Base-by-base conservation (phyloP, 352 stramenopile species). In the Thalassiosira livingstoniorum region DNA sequence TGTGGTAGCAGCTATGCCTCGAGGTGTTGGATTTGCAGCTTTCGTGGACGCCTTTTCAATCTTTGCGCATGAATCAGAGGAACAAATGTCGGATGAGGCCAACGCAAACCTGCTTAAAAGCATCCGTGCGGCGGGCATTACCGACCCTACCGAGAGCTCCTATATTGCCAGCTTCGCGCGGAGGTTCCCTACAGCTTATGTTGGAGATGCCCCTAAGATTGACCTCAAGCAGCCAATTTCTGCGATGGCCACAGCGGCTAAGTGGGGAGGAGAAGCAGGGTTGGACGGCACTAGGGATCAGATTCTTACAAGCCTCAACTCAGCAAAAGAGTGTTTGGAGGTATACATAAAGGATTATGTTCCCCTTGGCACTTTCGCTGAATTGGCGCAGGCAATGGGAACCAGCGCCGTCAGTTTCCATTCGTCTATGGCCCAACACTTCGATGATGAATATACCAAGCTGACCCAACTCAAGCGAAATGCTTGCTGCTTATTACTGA, bases 301-400 rank as follows among this genome's bases (percentile, higher is more conserved):
- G 2, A 60, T 72, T 35, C 5, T 29, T n/a, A 23, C 21, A 3
- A 2, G 23, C 35, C 25, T 51, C 42, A 7, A 32, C 32, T 3
- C 18, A 23, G 13, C 13, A 47, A 23, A 25, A 13, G 31, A 39
- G 15, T 5, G 58, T 32, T 1, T n/a, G 11, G 0, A 18, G 2
- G 29, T 32, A 1, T 51, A 39, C 4, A 31, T 47, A 10, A 10
- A 21, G 42, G 58, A 67, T 11, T 47, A 67, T 18, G 11, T 67
- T 13, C 58, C 58, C 0, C 58, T 21, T 31, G 58, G 58, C 18
- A 43, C 42, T 4, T 18, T 67, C 1, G 2, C 13, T 4, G 29
- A 67, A 15, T n/a, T 72, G 18, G 63, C 63, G 1, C 10, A 27
- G 25, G n/a, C 11, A 7, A 61, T 72, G 63, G 53, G 34, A 29